phyloP scores from a whole-genome alignment of 129 eudicot species.

The Chrysanthemum seticuspe region DNA sequence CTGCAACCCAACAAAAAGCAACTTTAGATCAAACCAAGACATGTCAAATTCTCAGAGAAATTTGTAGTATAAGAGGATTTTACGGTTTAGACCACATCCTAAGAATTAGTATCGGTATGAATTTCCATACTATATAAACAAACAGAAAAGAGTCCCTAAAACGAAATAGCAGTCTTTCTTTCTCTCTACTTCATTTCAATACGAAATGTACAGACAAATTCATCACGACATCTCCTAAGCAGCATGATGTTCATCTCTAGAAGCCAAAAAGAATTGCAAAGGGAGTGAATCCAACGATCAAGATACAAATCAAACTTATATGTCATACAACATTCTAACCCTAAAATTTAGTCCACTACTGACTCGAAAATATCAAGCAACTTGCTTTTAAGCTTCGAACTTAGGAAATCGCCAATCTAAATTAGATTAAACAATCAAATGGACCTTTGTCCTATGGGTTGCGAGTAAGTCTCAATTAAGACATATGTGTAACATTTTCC shows the following conservation, averaged over 20 bases:
- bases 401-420: neutral
- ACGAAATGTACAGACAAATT: too few species aligned
- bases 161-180: neutral
- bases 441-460: too few species aligned
- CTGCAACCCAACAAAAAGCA: conserved; percentile 37
- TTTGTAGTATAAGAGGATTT: neutral
- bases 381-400: neutral
- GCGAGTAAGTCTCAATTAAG: too few species aligned
- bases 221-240: too few species aligned
- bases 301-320: conserved; percentile 4
- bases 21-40: conserved; percentile 19
- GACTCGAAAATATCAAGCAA: neutral
- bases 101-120: neutral
- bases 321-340: conserved; percentile 1
- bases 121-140: neutral
- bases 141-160: neutral
- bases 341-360: conserved; percentile 2
- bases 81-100: neutral
- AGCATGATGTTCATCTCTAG: too few species aligned
- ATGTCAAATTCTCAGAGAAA: conserved; percentile 3
- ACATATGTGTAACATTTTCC: too few species aligned
- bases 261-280: too few species aligned
- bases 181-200: neutral
- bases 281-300: too few species aligned
- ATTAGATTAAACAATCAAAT: neutral